Percentiles rank a stretch among this genome's conserved stretches.
Conservation (phyloP, 495 filamentous ascomycete genomes). For the Astrocystis sublimbata region DNA sequence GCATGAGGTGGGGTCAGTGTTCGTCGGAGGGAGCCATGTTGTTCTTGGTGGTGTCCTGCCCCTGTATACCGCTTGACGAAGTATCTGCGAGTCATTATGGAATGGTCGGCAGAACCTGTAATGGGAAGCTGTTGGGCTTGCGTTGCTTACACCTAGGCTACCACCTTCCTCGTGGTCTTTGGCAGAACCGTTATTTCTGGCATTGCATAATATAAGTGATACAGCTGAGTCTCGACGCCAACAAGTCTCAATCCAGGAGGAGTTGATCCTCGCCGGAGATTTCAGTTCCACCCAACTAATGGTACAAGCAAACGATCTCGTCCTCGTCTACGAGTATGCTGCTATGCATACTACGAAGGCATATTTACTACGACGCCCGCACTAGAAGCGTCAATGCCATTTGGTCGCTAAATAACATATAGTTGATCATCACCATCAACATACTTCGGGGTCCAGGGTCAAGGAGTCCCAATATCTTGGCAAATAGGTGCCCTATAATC, state of each 20-base stretch:
- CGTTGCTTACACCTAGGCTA: background rate
- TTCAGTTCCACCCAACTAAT: background rate
- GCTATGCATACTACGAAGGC: no score
- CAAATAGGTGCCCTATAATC: background rate
- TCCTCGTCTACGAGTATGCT: background rate
- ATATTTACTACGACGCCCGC: background rate
- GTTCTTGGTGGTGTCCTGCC: constrained; percentile 8
- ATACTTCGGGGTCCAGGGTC: background rate
- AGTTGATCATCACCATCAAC: background rate
- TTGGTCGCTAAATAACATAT: background rate
- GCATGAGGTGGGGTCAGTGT: constrained; percentile 15
- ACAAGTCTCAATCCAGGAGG: constrained; percentile 5
- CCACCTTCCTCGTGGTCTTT: constrained; percentile 1
- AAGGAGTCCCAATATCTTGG: background rate
- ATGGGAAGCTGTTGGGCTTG: background rate
- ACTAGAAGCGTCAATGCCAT: background rate
- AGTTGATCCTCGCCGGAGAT: constrained; percentile 1
- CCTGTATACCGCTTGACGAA: constrained; percentile 3
- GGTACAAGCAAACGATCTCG: background rate
- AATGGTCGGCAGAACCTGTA: background rate
- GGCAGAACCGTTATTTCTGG: constrained; percentile 2
- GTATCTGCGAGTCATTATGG: background rate
- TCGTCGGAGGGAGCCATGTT: constrained; percentile 12
- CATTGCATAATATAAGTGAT: constrained; percentile 1
- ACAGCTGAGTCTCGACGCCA: background rate